A percentile compares a stretch with the other conserved stretches of the same genome.
These are phyloP conservation scores for Porodaedalea pini DNA, from an alignment of 1,284 basidiomycete genomes.

Conservation along the genomic window DNA sequence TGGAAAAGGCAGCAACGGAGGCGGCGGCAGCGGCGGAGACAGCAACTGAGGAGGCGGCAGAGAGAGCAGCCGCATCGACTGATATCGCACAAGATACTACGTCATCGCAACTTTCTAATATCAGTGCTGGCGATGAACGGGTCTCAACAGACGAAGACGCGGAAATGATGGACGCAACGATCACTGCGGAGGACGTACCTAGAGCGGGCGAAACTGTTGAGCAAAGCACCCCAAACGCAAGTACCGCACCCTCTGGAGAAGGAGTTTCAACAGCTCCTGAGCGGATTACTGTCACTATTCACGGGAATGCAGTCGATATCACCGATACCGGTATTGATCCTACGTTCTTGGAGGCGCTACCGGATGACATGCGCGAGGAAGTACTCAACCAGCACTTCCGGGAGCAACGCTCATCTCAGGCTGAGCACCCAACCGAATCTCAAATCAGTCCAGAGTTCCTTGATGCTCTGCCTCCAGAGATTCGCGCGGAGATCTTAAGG, in stretches of 20 bases:
- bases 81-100: slow-evolving; percentile 19
- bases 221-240: not conserved
- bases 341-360: slow-evolving; percentile 95
- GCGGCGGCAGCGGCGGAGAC: slow-evolving; percentile 25
- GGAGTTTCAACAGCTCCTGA: slow-evolving; percentile 39
- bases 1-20: slow-evolving; percentile 24
- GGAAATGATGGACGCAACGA: slow-evolving; percentile 23
- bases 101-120: slow-evolving; percentile 22
- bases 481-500: slow-evolving; percentile 94
- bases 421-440: slow-evolving; percentile 74
- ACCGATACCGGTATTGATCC: slow-evolving; percentile 99
- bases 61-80: slow-evolving; percentile 17
- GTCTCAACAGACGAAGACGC: slow-evolving; percentile 19
- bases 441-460: slow-evolving; percentile 95
- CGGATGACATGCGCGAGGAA: slow-evolving; percentile 98
- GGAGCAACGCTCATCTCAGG: slow-evolving; percentile 75
- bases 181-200: not conserved
- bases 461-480: slow-evolving; percentile 92
- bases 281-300: slow-evolving; percentile 82
- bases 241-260: slow-evolving; percentile 13
- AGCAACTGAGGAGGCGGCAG: slow-evolving; percentile 23
- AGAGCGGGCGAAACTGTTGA: slow-evolving; percentile 25
- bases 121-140: not conserved
- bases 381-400: slow-evolving; percentile 97
- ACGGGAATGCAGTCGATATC: slow-evolving; percentile 94